Evolutionary conservation across 768 basidiomycete genomes (phyloP), one percentile per base, ranked within the genome.

Genomic region (Termitomyces sp.): DNA sequence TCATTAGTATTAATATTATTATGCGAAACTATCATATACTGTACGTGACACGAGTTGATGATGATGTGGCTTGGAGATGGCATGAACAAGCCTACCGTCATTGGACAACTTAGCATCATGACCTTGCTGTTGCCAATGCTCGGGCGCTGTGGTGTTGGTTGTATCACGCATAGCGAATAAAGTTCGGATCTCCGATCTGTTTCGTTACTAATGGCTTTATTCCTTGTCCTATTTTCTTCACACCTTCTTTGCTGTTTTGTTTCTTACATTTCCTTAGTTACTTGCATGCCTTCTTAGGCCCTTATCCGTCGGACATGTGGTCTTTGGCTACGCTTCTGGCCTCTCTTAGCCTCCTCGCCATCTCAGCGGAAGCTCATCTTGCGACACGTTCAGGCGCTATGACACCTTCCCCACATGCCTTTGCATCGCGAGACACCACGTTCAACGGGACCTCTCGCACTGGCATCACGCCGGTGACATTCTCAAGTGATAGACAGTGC

Each of bases 401-500:
- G 37, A 70, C 61, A 21, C 60, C 75, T 46, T 70, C 70, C 8
- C 63, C 72, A 17, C 68, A 65, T 52, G 27, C 52, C 27, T 55
- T 58, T 42, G 59, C 42, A 2, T 32, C 56, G 17, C 56, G 56
- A 45, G 59, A 62, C 54, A 48, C 61, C 61, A 65, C 65, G 21
- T 58, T 67, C 52, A 75, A 73, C 54, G 63, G 48, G 27, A 70
- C 67, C 5, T 58, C 69, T 40, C 62, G 64, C 32, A 67, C 70
- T 50, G 80, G 80, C 17, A 73, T 84, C 56, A 72, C 73, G 16
- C 59, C 71, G 2, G 68, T 85, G 48, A 66, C 77, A 6, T 62
- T 80, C 42, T 73, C 83, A 8, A 70, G 68, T 46, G 79, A 85
- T 58, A 70, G 70, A 65, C 71, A 74, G 76, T 80, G 58, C 52